These are phyloP conservation scores for Allomyces arbusculus DNA, from an alignment of 192 early-diverging fungal genomes.

Conservation along the genomic window DNA sequence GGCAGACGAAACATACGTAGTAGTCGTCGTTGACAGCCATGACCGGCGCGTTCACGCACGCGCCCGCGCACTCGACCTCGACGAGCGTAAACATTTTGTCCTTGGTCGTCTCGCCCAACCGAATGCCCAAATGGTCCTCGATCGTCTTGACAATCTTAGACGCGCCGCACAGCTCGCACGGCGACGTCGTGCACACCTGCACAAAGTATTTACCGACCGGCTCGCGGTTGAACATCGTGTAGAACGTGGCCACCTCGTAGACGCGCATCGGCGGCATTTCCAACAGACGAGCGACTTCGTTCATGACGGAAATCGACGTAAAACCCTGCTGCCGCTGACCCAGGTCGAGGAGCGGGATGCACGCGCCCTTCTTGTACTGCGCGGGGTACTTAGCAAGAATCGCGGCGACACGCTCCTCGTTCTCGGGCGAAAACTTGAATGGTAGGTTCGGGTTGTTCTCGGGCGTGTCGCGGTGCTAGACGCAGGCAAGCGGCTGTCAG, in stretches of 20 bases:
- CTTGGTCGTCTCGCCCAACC: slow-evolving; percentile 78
- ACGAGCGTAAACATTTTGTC: slow-evolving; percentile 93
- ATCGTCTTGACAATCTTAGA: slow-evolving; percentile 74
- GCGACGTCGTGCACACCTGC: slow-evolving; percentile 96
- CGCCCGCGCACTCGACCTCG: slow-evolving; percentile 99
- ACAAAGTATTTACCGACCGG: slow-evolving; percentile 99
- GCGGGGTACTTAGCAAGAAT: slow-evolving; percentile 87
- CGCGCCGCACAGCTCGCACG: slow-evolving; percentile 88
- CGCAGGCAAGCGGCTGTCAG: background rate
- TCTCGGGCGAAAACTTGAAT: slow-evolving; percentile 72
- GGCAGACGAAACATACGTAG: slow-evolving; percentile 32
- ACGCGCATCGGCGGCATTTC: slow-evolving; percentile 97
- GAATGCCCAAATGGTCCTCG: slow-evolving; percentile 70
- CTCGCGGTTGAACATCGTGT: slow-evolving; percentile 98
- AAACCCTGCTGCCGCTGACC: slow-evolving; percentile 90
- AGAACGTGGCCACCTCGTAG: slow-evolving; percentile 99
- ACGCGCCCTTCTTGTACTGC: slow-evolving; percentile 95
- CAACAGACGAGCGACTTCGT: slow-evolving; percentile 78
- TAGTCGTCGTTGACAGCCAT: slow-evolving; percentile 97
- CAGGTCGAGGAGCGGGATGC: slow-evolving; percentile 84
- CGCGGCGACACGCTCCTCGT: slow-evolving; percentile 52
- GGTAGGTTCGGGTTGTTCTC: slow-evolving; percentile 62
- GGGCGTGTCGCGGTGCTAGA: slow-evolving; percentile 56
- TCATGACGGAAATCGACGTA: slow-evolving; percentile 89
- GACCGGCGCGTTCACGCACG: slow-evolving; percentile 94